Conservation (phyloP, 2,329 filamentous ascomycete species). For the Calonectria hongkongensis region DNA sequence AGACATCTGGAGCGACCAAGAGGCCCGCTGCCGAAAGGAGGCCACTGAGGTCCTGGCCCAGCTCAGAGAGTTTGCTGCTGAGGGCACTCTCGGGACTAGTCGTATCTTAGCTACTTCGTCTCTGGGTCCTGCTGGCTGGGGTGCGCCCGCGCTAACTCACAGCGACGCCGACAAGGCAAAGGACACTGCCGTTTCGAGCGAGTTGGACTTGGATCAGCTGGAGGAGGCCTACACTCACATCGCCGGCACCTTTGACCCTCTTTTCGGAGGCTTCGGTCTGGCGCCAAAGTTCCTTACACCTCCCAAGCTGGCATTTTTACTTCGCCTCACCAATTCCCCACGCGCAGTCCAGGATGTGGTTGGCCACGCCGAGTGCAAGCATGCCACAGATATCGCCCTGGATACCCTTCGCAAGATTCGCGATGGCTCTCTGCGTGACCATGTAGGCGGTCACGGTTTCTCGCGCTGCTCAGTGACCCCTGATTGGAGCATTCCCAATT, state of each 20-base stretch:
- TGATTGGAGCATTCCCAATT: conserved; percentile 96
- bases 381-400: conserved; percentile 86
- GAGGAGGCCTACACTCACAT: conserved; percentile 93
- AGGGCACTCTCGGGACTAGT: conserved; percentile 81
- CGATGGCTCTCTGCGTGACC: conserved; percentile 73
- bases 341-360: conserved; percentile 87
- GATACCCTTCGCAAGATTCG: conserved; percentile 86
- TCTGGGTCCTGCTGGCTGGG: conserved; percentile 57
- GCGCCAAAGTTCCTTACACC: conserved; percentile 95
- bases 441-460: conserved; percentile 73
- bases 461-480: conserved; percentile 89
- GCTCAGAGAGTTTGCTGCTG: conserved; percentile 89
- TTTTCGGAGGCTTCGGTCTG: conserved; percentile 86
- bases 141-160: conserved; percentile 56
- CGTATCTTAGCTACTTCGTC: conserved; percentile 57
- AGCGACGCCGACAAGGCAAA: conserved; percentile 48
- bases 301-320: conserved; percentile 87
- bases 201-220: conserved; percentile 90
- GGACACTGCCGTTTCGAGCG: conserved; percentile 71
- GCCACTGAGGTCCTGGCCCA: conserved; percentile 88
- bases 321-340: conserved; percentile 84
- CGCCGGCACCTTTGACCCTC: conserved; percentile 84
- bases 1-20: conserved; percentile 87
- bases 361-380: conserved; percentile 84
- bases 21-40: conserved; percentile 87